Conservation (phyloP, 768 basidiomycete genomes). For the Fistulinella prunicolor region DNA sequence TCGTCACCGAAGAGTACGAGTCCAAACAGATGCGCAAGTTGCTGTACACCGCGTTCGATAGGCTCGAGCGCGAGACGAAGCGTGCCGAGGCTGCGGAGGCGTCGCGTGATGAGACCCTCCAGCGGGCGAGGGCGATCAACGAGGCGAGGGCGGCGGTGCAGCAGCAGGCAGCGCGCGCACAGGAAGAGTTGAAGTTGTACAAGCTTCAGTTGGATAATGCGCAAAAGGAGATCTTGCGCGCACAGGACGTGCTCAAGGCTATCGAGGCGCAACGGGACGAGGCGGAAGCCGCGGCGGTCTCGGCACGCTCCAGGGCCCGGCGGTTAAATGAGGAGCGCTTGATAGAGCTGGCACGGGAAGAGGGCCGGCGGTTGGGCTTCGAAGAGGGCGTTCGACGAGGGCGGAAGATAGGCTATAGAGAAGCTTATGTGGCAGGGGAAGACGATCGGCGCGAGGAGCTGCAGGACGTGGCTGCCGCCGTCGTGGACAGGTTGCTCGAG, state of each 20-base stretch:
- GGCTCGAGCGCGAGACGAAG: conserved; percentile 36
- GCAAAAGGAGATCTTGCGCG: conserved; percentile 55
- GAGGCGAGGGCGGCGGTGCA: conserved; percentile 31
- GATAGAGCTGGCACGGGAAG: conserved; percentile 49
- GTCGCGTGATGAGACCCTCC: conserved; percentile 31
- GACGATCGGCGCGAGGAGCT: conserved; percentile 17
- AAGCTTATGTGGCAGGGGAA: conserved; percentile 18
- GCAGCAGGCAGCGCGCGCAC: conserved; percentile 30
- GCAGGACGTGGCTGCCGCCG: conserved; percentile 15
- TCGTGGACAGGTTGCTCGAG: conserved; percentile 28
- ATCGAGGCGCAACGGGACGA: conserved; percentile 47
- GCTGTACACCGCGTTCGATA: conserved; percentile 36
- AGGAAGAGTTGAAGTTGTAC: conserved; percentile 54
- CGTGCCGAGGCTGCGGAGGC: conserved; percentile 36
- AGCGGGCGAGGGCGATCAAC: conserved; percentile 29
- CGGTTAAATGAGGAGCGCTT: conserved; percentile 46
- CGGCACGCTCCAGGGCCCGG: conserved; percentile 45
- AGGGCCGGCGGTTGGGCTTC: conserved; percentile 51
- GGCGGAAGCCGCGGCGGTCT: conserved; percentile 46
- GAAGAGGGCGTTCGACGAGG: conserved; percentile 46
- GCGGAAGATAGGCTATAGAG: conserved; percentile 29
- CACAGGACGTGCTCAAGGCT: conserved; percentile 49
- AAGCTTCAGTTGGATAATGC: conserved; percentile 57
- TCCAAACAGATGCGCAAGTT: conserved; percentile 37
- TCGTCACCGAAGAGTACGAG: conserved; percentile 42